These are phyloP conservation scores for Hygrocybe punicea DNA, from an alignment of 768 basidiomycete species.

Conservation along the genomic window DNA sequence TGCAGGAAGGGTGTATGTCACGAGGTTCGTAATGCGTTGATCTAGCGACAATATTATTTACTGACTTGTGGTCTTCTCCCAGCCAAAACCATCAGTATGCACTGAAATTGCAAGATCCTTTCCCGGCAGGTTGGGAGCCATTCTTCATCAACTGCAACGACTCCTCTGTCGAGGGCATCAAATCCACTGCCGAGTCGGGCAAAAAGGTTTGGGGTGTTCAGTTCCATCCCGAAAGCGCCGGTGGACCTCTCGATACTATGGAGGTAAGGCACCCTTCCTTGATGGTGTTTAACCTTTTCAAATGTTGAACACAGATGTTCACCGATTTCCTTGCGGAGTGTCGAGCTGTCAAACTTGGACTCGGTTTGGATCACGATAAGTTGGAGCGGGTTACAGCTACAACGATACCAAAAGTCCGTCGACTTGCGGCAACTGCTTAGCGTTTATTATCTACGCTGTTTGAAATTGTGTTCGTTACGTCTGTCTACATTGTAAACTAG, in stretches of 20 bases:
- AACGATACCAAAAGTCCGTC: neutral
- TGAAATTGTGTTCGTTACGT: neutral
- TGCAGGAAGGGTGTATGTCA: slow-evolving; percentile 96
- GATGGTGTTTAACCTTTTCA: neutral
- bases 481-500: no score
- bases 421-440: neutral
- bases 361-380: slow-evolving; percentile 11
- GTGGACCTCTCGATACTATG: slow-evolving; percentile 97
- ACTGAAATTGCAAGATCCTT: slow-evolving; percentile 87
- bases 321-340: slow-evolving; percentile 87
- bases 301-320: slow-evolving; percentile 66
- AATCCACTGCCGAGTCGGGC: slow-evolving; percentile 84
- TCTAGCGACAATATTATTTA: neutral
- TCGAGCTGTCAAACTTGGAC: slow-evolving; percentile 48
- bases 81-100: slow-evolving; percentile 99
- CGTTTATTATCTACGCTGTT: neutral
- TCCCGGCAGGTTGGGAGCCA: slow-evolving; percentile 96
- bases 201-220: slow-evolving; percentile 97
- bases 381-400: neutral
- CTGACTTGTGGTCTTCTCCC: slow-evolving; percentile 7
- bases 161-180: slow-evolving; percentile 98
- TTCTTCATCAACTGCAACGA: slow-evolving; percentile 99
- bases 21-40: slow-evolving; percentile 55
- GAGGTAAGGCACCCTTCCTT: slow-evolving; percentile 56
- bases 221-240: slow-evolving; percentile 98